Conservation (phyloP, 148 eudicot genomes). For the Drosera capensis region DNA sequence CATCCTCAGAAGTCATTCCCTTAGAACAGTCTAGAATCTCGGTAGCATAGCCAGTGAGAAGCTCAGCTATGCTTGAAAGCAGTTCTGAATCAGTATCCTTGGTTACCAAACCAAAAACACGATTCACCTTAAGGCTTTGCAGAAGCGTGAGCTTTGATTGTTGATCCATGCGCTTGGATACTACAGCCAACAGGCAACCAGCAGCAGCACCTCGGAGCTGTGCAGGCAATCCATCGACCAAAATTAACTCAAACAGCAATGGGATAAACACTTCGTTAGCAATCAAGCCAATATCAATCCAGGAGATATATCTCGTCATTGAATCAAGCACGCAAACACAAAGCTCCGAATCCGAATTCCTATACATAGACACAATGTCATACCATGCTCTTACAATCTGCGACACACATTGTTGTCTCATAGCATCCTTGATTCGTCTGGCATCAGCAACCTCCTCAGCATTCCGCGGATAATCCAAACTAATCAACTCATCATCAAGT, state of each 20-base stretch:
- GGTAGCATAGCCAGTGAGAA: constrained; percentile 78
- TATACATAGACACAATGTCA: constrained; percentile 55
- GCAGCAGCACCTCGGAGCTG: constrained; percentile 72
- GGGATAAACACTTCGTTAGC: constrained; percentile 53
- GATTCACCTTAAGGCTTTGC: constrained; percentile 56
- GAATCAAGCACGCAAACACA: constrained; percentile 61
- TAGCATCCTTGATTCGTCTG: constrained; percentile 67
- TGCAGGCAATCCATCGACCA: constrained; percentile 48
- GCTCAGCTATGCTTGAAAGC: constrained; percentile 51
- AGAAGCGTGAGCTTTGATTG: constrained; percentile 53
- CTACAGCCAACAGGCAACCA: constrained; percentile 63
- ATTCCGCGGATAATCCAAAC: constrained; percentile 65
- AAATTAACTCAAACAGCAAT: constrained; percentile 59
- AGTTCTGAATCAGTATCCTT: constrained; percentile 64
- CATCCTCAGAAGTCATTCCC: constrained; percentile 45
- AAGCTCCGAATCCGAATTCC: constrained; percentile 59
- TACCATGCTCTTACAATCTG: constrained; percentile 74
- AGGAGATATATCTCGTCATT: constrained; percentile 73
- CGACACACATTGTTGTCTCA: constrained; percentile 86
- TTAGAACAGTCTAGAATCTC: constrained; percentile 70
- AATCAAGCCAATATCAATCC: constrained; percentile 87
- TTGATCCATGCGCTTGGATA: constrained; percentile 74
- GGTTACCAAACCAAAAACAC: constrained; percentile 54
- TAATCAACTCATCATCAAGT: constrained; percentile 84
- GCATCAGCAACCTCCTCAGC: constrained; percentile 50